phyloP scores from a whole-genome alignment of 1,139 yeast species.

The Tardiomyces digboiensis region DNA sequence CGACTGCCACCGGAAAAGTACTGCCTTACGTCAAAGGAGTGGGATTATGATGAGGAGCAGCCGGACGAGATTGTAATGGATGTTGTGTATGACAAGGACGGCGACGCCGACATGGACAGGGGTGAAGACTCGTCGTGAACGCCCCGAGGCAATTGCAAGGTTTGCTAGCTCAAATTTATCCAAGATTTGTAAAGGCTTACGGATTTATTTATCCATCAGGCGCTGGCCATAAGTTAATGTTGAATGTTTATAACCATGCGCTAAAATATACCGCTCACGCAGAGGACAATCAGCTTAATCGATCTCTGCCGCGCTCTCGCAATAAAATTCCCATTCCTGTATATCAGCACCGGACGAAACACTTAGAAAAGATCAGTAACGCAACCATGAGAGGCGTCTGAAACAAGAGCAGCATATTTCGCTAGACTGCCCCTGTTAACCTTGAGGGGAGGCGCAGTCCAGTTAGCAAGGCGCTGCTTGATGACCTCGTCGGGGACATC shows the following conservation, averaged over 20 bases:
- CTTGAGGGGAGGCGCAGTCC: conserved; percentile 71
- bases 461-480: conserved; percentile 34
- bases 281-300: too few species aligned
- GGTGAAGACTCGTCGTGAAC: too few species aligned
- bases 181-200: too few species aligned
- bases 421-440: conserved; percentile 76
- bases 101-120: not conserved
- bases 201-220: too few species aligned
- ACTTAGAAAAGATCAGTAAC: conserved; percentile 44
- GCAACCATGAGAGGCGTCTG: conserved; percentile 83
- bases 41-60: conserved; percentile 52
- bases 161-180: too few species aligned
- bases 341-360: too few species aligned
- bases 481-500: conserved; percentile 10
- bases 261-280: too few species aligned
- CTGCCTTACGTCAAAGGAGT: conserved; percentile 78
- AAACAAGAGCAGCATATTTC: conserved; percentile 68
- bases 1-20: conserved; percentile 97
- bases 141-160: too few species aligned
- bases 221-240: too few species aligned
- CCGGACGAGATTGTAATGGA: conserved; percentile 24
- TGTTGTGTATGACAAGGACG: not conserved
- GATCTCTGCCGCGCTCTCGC: too few species aligned
- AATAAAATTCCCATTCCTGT: too few species aligned
- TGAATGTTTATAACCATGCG: too few species aligned